Evolutionary conservation across 305 asterid genomes (phyloP).

Genomic region (Salvia sclarea): DNA sequence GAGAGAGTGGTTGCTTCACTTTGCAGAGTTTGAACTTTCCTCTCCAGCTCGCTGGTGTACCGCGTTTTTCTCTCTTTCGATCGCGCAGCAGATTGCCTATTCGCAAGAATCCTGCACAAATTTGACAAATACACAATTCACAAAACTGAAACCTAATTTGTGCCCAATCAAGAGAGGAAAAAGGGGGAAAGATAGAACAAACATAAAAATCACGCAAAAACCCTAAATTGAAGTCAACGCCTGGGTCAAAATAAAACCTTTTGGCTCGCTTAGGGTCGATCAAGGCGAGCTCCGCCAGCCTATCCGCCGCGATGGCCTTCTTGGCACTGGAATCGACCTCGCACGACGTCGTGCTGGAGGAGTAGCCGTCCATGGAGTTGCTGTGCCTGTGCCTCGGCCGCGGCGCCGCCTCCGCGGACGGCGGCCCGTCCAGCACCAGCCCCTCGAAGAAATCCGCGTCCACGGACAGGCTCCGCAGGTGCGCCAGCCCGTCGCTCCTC

Average conservation of each 20-base stretch:
- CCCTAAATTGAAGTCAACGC: conserved; percentile 28
- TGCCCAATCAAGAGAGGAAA: background rate
- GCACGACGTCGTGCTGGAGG: conserved; percentile 58
- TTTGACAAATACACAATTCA: background rate
- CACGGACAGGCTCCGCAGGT: conserved; percentile 77
- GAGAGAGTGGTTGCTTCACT: conserved; percentile 88
- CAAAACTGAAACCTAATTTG: conserved; percentile 13
- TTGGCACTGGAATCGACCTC: conserved; percentile 67
- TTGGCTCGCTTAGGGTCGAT: conserved; percentile 96
- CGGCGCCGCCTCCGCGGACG: conserved; percentile 35
- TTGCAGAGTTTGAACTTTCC: conserved; percentile 92
- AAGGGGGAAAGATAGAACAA: background rate
- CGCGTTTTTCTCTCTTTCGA: conserved; percentile 89
- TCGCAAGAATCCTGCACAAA: conserved; percentile 78
- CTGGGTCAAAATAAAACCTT: conserved; percentile 51
- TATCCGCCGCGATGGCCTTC: conserved; percentile 69
- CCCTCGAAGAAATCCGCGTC: conserved; percentile 88
- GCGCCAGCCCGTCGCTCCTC: conserved; percentile 36
- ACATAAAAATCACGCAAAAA: background rate
- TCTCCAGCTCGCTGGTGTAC: conserved; percentile 86
- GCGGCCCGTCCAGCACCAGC: conserved; percentile 55
- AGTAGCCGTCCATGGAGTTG: conserved; percentile 78
- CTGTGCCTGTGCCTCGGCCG: conserved; percentile 66
- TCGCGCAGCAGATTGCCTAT: conserved; percentile 95
- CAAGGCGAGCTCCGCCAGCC: conserved; percentile 78